These are phyloP conservation scores for Pezicula neosporulosa DNA, from an alignment of 2,329 filamentous ascomycete genomes.

Conservation along the genomic window DNA sequence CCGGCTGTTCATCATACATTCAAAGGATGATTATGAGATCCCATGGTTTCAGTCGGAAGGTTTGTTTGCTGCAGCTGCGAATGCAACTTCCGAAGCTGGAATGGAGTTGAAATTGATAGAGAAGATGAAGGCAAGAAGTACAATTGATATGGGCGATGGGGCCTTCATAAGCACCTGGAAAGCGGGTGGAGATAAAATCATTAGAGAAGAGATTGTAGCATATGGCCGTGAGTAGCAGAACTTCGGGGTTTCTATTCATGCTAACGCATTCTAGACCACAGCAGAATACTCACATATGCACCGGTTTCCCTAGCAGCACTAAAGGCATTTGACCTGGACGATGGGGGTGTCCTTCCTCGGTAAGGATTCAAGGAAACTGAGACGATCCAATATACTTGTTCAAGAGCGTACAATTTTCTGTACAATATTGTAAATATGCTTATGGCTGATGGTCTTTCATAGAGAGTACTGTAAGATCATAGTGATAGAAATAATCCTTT, in stretches of 20 bases:
- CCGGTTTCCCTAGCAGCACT: conserved; percentile 62
- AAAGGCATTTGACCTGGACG: conserved; percentile 54
- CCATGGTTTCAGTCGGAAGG: conserved; percentile 66
- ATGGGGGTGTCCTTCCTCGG: conserved; percentile 16
- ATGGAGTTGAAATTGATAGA: conserved; percentile 19
- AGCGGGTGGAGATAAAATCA: conserved; percentile 23
- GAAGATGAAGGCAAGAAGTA: conserved; percentile 26
- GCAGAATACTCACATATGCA: conserved; percentile 63
- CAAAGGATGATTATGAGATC: conserved; percentile 79
- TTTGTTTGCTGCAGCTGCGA: conserved; percentile 58
- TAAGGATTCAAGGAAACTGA: conserved; percentile 2
- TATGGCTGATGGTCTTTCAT: too few relatives aligned
- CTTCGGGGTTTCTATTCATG: neutral
- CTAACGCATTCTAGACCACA: conserved; percentile 53
- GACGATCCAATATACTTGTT: neutral
- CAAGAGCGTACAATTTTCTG: too few relatives aligned
- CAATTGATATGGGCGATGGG: conserved; percentile 27
- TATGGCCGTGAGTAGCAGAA: conserved; percentile 24
- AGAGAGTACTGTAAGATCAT: too few relatives aligned
- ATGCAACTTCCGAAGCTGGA: conserved; percentile 40
- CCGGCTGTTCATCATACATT: conserved; percentile 72
- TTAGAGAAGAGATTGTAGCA: conserved; percentile 27
- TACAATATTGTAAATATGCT: too few relatives aligned
- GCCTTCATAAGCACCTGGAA: conserved; percentile 29
- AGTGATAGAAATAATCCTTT: too few relatives aligned